These are phyloP conservation scores for Azolla pinnata DNA, from an alignment of 75 land plant species.

Conservation along the genomic window DNA sequence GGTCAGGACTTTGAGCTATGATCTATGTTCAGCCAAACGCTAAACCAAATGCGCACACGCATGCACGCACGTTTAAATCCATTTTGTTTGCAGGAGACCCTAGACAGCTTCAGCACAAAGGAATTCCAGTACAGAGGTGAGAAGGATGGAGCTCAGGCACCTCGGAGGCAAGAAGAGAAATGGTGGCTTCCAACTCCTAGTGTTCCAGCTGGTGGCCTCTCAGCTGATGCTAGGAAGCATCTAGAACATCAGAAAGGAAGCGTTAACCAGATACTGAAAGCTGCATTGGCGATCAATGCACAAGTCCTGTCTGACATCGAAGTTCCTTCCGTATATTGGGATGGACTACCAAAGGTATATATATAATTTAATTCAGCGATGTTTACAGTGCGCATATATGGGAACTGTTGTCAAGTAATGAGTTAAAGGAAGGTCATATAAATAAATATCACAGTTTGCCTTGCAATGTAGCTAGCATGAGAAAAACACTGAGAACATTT, in stretches of 20 bases:
- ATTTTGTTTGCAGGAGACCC: slow-evolving; percentile 57
- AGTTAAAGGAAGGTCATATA: too few species aligned
- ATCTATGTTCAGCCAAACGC: too few species aligned
- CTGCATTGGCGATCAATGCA: slow-evolving; percentile 61
- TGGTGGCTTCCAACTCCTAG: slow-evolving; percentile 72
- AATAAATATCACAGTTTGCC: too few species aligned
- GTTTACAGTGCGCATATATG: background rate
- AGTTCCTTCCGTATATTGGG: slow-evolving; percentile 45
- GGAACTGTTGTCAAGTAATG: background rate
- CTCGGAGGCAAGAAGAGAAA: slow-evolving; percentile 49
- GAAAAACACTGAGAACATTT: background rate
- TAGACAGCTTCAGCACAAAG: slow-evolving; percentile 32
- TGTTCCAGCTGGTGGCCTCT: slow-evolving; percentile 46
- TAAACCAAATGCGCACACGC: too few species aligned
- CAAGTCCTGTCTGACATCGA: slow-evolving; percentile 60
- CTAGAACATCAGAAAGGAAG: slow-evolving; percentile 43
- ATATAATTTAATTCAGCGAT: background rate
- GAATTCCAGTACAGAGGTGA: slow-evolving; percentile 57
- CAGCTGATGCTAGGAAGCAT: slow-evolving; percentile 32
- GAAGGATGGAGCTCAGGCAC: slow-evolving; percentile 16
- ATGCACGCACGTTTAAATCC: too few species aligned
- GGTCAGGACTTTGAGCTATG: too few species aligned
- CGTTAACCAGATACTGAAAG: slow-evolving; percentile 56
- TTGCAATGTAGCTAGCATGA: background rate
- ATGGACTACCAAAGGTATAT: slow-evolving; percentile 53